phyloP scores from a whole-genome alignment of 176 grass and related monocot genomes.

The Raddia guianensis region DNA sequence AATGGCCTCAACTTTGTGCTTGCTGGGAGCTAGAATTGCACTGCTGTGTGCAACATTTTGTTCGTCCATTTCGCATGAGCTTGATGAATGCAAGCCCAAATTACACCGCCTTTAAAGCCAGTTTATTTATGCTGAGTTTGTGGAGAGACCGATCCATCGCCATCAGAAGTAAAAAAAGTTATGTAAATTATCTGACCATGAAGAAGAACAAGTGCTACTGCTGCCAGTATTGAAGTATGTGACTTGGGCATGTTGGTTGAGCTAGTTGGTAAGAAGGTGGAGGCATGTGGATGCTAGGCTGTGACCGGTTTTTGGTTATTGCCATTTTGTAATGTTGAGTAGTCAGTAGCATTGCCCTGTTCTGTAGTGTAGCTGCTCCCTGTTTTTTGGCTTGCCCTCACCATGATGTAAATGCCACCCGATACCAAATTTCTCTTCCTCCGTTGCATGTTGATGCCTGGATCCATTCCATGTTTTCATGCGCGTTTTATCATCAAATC shows the following conservation, averaged over 20 bases:
- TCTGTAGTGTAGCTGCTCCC: conserved; percentile 43
- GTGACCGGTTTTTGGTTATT: conserved; percentile 26
- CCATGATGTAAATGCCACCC: conserved; percentile 55
- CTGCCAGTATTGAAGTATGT: conserved; percentile 35
- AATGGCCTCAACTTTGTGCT: conserved; percentile 62
- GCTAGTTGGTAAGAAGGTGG: conserved; percentile 35
- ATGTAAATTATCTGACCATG: conserved; percentile 63
- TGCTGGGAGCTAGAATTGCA: conserved; percentile 46
- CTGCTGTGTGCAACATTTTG: conserved; percentile 27
- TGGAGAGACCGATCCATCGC: conserved; percentile 18
- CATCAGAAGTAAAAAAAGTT: conserved; percentile 34
- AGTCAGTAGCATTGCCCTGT: conserved; percentile 4
- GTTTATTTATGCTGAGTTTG: not conserved
- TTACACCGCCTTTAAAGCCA: conserved; percentile 18
- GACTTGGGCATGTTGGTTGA: conserved; percentile 33
- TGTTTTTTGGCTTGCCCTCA: conserved; percentile 51
- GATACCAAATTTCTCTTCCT: not conserved
- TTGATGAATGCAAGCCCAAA: conserved; percentile 18
- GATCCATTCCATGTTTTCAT: not conserved
- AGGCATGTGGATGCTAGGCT: conserved; percentile 49
- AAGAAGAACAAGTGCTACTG: not conserved
- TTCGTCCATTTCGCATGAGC: conserved; percentile 10
- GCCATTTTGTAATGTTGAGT: conserved; percentile 43
- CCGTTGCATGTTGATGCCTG: not conserved
- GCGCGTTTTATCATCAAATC: not conserved